A percentile compares a stretch with the other conserved stretches of the same genome.
These are phyloP conservation scores for Neofusicoccum ribis DNA, from an alignment of 2,329 filamentous ascomycete genomes.

Conservation along the genomic window DNA sequence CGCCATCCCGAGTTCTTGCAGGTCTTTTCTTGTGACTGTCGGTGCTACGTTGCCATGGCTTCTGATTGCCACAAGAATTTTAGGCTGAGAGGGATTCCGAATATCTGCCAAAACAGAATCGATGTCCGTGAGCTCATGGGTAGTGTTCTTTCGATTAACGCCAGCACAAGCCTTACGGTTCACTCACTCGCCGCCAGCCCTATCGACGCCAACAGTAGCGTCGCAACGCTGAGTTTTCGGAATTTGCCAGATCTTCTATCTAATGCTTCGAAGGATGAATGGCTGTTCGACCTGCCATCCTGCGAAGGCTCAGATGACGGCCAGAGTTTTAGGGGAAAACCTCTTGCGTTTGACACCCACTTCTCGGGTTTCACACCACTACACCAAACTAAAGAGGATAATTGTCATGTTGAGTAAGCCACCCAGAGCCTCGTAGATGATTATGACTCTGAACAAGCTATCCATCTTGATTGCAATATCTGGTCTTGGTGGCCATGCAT, in stretches of 20 bases:
- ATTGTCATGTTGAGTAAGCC: not conserved
- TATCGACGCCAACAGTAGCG: not conserved
- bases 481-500: conserved; percentile 32
- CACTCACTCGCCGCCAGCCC: not conserved
- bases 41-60: not conserved
- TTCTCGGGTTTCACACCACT: conserved; percentile 18
- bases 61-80: not conserved
- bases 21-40: too few species aligned
- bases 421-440: too few species aligned
- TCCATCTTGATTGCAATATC: conserved; percentile 21
- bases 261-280: not conserved
- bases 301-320: not conserved
- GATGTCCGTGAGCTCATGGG: not conserved
- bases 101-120: not conserved
- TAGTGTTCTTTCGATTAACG: not conserved
- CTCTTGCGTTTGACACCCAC: conserved; percentile 19
- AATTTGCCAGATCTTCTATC: not conserved
- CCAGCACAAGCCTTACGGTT: not conserved
- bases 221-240: not conserved
- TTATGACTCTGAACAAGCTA: not conserved
- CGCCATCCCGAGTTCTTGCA: too few species aligned
- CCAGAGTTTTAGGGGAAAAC: not conserved
- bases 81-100: not conserved
- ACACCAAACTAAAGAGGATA: not conserved
- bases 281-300: not conserved